Percentiles rank a stretch among this genome's conserved stretches.
These are phyloP conservation scores for Trametes cinnabarina DNA, from an alignment of 768 basidiomycete genomes.

Conservation along the genomic window DNA sequence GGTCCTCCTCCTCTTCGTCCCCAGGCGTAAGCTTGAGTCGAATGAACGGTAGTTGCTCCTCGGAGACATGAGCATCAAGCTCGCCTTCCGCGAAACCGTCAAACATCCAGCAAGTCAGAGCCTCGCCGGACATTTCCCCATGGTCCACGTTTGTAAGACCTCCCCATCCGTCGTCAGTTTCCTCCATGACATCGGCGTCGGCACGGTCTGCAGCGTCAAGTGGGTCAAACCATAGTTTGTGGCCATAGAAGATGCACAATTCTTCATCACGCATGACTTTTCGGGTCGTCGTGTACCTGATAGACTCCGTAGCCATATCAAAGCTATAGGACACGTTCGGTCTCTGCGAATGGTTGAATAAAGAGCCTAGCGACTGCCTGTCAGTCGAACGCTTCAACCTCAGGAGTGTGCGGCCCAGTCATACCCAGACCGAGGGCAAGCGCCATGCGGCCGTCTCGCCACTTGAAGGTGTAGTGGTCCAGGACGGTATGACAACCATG, in stretches of 20 bases:
- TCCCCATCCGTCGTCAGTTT: slow-evolving; percentile 46
- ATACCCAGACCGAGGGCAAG: slow-evolving; percentile 76
- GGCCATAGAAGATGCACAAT: slow-evolving; percentile 76
- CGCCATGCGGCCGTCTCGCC: slow-evolving; percentile 73
- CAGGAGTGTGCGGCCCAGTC: no score
- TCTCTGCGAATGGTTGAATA: slow-evolving; percentile 73
- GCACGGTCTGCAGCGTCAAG: slow-evolving; percentile 24
- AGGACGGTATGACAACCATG: slow-evolving; percentile 64
- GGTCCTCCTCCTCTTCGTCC: slow-evolving; percentile 58
- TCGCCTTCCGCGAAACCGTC: slow-evolving; percentile 34
- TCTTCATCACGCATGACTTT: slow-evolving; percentile 62
- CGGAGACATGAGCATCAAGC: slow-evolving; percentile 48
- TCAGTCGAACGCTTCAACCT: not conserved
- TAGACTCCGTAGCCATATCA: slow-evolving; percentile 53
- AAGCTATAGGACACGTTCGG: slow-evolving; percentile 72
- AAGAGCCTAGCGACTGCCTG: slow-evolving; percentile 53
- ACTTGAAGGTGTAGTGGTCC: slow-evolving; percentile 76
- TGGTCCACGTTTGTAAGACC: slow-evolving; percentile 35
- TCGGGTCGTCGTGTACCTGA: slow-evolving; percentile 58
- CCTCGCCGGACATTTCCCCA: slow-evolving; percentile 9
- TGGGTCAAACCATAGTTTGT: slow-evolving; percentile 62
- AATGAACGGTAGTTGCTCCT: slow-evolving; percentile 64
- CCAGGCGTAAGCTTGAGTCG: slow-evolving; percentile 57
- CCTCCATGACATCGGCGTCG: not conserved
- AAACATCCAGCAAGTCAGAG: not conserved